Evolutionary conservation across 1,284 basidiomycete genomes (phyloP).

Genomic region (Termitomyces sp.): DNA sequence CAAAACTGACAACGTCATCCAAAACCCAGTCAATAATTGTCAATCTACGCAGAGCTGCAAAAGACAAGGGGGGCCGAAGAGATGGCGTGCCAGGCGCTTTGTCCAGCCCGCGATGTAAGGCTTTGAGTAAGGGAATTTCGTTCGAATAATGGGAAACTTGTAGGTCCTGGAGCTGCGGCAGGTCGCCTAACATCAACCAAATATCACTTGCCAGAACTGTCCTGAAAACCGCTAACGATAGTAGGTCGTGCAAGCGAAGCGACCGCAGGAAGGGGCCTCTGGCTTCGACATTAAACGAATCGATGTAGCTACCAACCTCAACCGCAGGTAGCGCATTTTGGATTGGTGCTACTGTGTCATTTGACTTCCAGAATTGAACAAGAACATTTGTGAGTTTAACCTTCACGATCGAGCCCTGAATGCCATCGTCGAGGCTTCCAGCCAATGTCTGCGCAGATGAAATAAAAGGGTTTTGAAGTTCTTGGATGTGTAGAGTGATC

Average conservation of each 20-base stretch:
- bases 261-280: not conserved
- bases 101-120: not conserved
- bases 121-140: not conserved
- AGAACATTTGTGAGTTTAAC: fast-evolving
- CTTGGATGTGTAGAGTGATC: not conserved
- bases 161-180: not conserved
- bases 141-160: not conserved
- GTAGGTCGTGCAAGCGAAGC: not conserved
- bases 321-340: too few species aligned
- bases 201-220: too few species aligned
- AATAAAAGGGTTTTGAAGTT: not conserved
- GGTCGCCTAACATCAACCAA: too few species aligned
- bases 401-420: not conserved
- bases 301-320: too few species aligned
- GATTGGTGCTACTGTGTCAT: not conserved
- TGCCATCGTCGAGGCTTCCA: not conserved
- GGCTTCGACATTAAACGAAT: not conserved
- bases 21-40: not conserved
- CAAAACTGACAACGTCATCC: not conserved
- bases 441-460: not conserved
- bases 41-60: not conserved
- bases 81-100: not conserved
- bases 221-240: not conserved
- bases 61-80: not conserved
- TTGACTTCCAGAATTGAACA: not conserved